Evolutionary conservation across 345 rosid genomes (phyloP).

Genomic region (Passiflora organensis): DNA sequence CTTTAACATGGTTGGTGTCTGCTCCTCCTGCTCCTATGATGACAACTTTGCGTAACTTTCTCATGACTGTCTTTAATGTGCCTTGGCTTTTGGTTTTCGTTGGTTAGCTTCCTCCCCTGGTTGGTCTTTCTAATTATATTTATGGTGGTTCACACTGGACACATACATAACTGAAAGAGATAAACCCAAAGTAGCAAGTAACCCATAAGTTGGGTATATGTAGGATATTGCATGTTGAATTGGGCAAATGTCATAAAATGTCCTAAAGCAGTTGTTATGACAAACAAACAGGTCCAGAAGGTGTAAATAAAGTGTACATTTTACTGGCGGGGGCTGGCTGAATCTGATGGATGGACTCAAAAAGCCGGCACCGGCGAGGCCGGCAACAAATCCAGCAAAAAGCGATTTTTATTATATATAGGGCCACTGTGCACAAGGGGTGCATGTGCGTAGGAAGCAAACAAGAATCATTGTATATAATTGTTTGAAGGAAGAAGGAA

Average conservation of each 20-base stretch:
- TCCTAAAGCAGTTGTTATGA: too few relatives aligned
- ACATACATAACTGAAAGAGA: too few relatives aligned
- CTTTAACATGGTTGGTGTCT: neutral
- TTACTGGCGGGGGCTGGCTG: too few relatives aligned
- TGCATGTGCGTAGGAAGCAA: neutral
- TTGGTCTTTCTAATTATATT: neutral
- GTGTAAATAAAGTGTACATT: too few relatives aligned
- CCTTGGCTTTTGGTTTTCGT: neutral
- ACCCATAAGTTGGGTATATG: too few relatives aligned
- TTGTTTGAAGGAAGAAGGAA: neutral
- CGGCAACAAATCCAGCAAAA: neutral
- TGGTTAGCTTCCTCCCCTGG: neutral
- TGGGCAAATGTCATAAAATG: too few relatives aligned
- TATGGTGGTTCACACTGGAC: too few relatives aligned
- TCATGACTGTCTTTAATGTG: conserved; percentile 23
- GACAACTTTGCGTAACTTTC: conserved; percentile 11
- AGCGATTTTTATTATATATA: neutral
- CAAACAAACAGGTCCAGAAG: too few relatives aligned
- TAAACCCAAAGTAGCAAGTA: too few relatives aligned
- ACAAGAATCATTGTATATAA: neutral
- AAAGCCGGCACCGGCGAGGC: neutral
- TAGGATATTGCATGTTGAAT: too few relatives aligned
- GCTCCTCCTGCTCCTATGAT: neutral
- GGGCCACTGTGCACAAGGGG: neutral
- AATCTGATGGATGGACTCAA: too few relatives aligned